Base-by-base conservation (phyloP, 441 rosid genomes). In the Bocquillonia castaneifolia region DNA sequence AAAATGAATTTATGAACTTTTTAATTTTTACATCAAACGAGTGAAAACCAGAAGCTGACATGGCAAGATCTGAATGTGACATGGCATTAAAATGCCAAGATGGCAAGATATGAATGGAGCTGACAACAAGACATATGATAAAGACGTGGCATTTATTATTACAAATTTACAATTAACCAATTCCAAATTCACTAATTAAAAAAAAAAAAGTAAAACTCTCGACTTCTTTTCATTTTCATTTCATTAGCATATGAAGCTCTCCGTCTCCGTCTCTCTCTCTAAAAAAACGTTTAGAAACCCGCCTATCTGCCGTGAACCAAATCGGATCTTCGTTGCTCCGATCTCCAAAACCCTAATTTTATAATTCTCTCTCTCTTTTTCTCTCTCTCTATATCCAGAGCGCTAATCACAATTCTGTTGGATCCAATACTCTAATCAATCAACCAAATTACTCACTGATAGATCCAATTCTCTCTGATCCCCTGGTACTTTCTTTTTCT, bases 41-140 rank as follows among this genome's bases (percentile, higher is more conserved):
- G 12, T 20, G 31, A 39, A 23, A 56, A 26, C 1, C 7, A 40
- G 0, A 17, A 0, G 60, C 44, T n/a, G n/a, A n/a, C n/a, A n/a
- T n/a, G n/a, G n/a, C n/a, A n/a, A n/a, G n/a, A n/a, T n/a, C n/a
- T n/a, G n/a, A n/a, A n/a, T n/a, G n/a, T 59, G 60, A 51, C 37
- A n/a, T 29, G 63, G 63, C 26, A 13, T 69, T 2, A 1, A 45
- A 28, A 72, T 54, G 61, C 73, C 39, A 55, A 74, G 23, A 10
- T 74, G 77, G 77, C 77, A 69, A 1, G 44, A 51, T 42, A 45
- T 69, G 36, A 74, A 42, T 58, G 77, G 63, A 23, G 31, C 18
- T 31, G 22, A 51, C 42, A 57, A 3, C 50, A 54, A 5, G 9
- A 2, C 2, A 9, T 4, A 14, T 3, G 6, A 45, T 3, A 17